Evolutionary conservation across 202 grass and related monocot genomes (phyloP), one percentile per base, ranked within the genome.

Genomic region (Zoysia matrella): DNA sequence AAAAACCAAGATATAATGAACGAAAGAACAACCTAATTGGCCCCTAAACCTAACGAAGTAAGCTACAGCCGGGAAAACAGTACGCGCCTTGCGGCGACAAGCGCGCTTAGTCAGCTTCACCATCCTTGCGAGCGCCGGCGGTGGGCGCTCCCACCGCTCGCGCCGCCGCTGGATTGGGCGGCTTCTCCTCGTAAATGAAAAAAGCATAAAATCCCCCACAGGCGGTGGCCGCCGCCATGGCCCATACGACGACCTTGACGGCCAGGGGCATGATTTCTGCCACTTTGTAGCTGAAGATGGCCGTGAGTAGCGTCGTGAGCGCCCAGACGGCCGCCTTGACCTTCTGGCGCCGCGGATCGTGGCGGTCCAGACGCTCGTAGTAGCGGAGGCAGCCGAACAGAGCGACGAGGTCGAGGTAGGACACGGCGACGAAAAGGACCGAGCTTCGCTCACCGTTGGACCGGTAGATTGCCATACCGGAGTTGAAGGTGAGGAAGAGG

Each of bases 111-210:
- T 75, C 36, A 8, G 36, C n/a, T 18, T 9, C 3, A 61, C 4
- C 52, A 15, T 67, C 72, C 5, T 47, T 46, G 44, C 52, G 62
- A 8, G 55, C 81, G 72, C 15, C 5, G 7, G 65, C 72, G 71
- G 42, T 2, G 8, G 58, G 18, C 0, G 58, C 2, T 61, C 58
- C 6, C 9, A 51, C 9, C 16, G 22, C 16, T 71, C 7, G 36
- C 1, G 9, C 16, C 1, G 9, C 44, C 63, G 43, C 75, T 13
- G 50, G 41, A 5, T 11, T 22, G 42, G 15, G 50, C 44, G 53
- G 14, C 62, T 86, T 86, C 15, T 86, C 84, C 15, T 67, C 36
- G 84, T 86, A 53, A 36, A 86, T 2, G 71, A 86, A 86, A 53
- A 86, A 86, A 7, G 51, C 84, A 46, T 86, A 86, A 63, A 86